A percentile compares a stretch with the other conserved stretches of the same genome.
Evolutionary conservation across 768 basidiomycete species (phyloP).

Genomic region (Lactarius vividus): DNA sequence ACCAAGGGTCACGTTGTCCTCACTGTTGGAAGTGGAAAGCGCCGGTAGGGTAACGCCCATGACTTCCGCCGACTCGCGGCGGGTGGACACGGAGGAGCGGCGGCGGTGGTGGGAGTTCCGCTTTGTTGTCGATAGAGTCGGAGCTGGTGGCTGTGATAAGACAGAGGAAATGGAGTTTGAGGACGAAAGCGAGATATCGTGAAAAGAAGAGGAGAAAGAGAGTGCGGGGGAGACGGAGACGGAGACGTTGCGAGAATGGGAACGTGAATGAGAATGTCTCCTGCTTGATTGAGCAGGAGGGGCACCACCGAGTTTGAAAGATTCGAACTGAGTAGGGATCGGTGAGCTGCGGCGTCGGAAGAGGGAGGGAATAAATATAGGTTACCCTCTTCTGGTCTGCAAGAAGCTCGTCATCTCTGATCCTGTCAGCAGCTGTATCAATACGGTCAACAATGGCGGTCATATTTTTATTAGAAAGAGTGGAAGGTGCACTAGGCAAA

Average conservation of each 20-base stretch:
- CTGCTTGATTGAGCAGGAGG: conserved; percentile 37
- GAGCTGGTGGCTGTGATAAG: conserved; percentile 30
- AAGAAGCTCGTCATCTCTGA: conserved; percentile 36
- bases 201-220: conserved; percentile 37
- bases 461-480: conserved; percentile 36
- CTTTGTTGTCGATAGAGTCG: conserved; percentile 40
- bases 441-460: conserved; percentile 41
- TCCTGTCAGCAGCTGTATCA: conserved; percentile 31
- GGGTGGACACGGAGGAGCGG: conserved; percentile 84
- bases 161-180: conserved; percentile 35
- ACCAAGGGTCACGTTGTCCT: conserved; percentile 65
- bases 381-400: conserved; percentile 46
- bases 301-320: conserved; percentile 62
- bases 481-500: conserved; percentile 36
- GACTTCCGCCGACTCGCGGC: conserved; percentile 85
- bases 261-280: conserved; percentile 56
- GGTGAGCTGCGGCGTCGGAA: not conserved
- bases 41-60: conserved; percentile 80
- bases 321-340: conserved; percentile 53
- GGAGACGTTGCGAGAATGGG: conserved; percentile 69
- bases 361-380: conserved; percentile 7
- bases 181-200: conserved; percentile 34
- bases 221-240: conserved; percentile 35
- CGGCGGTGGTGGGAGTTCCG: conserved; percentile 83
- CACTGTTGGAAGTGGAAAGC: conserved; percentile 55